Evolutionary conservation across 352 stramenopile species (phyloP).

Genomic region (Globisporangium mamillatum): DNA sequence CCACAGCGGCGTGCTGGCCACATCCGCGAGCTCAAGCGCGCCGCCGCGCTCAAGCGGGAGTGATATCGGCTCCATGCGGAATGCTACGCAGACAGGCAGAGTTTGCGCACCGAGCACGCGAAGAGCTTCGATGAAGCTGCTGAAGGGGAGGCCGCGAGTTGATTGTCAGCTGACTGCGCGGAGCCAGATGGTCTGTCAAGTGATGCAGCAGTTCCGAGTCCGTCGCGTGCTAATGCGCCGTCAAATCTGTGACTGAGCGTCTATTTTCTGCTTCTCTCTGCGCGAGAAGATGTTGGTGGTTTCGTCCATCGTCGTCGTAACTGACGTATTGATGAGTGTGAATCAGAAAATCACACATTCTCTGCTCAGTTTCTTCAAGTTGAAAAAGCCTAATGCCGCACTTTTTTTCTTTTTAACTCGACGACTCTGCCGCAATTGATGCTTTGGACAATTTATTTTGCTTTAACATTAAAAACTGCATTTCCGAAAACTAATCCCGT

Average conservation of each 20-base stretch:
- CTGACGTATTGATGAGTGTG: not conserved
- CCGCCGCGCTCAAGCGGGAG: constrained; percentile 48
- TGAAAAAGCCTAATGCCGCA: not conserved
- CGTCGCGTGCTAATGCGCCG: not conserved
- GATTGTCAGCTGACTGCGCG: not conserved
- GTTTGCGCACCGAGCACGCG: not conserved
- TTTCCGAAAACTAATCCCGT: too few species aligned
- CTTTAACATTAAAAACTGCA: too few species aligned
- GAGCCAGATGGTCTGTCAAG: not conserved
- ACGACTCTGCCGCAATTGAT: too few species aligned
- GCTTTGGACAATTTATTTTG: too few species aligned
- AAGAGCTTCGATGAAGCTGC: not conserved
- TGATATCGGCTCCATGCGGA: constrained; percentile 43
- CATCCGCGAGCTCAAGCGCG: constrained; percentile 37
- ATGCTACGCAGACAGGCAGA: not conserved
- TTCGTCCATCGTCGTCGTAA: not conserved
- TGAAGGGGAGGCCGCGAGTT: not conserved
- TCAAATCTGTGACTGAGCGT: not conserved
- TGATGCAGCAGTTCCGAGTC: not conserved
- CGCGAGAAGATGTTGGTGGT: not conserved
- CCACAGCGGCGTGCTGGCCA: constrained; percentile 10
- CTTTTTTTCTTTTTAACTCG: too few species aligned
- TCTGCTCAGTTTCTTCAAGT: not conserved
- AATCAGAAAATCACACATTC: not conserved
- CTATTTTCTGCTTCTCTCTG: not conserved